These are phyloP conservation scores for Cutaneotrichosporon sp. DNA, from an alignment of 1,284 basidiomycete species.

Conservation along the genomic window DNA sequence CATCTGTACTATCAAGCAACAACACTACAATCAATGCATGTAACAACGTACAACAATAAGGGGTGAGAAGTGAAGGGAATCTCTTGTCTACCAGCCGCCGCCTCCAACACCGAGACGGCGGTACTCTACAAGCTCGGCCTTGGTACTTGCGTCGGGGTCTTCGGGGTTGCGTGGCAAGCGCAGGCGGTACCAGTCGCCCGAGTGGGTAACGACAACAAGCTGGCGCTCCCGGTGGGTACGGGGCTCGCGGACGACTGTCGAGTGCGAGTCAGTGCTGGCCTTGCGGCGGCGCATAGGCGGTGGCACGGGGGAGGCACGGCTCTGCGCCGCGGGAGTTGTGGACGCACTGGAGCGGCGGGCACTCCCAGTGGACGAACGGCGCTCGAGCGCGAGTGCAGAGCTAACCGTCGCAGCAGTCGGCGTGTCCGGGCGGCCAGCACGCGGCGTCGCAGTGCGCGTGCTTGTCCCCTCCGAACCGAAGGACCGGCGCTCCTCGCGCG, in stretches of 20 bases:
- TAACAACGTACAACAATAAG: conserved; percentile 7
- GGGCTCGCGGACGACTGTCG: conserved; percentile 2
- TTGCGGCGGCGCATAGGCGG: not conserved
- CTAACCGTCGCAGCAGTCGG: conserved; percentile 14
- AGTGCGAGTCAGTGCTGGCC: conserved; percentile 3
- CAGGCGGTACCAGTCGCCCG: conserved; percentile 90
- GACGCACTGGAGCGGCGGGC: conserved; percentile 1
- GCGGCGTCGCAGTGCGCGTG: conserved; percentile 34
- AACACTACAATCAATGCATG: conserved; percentile 12
- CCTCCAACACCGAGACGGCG: conserved; percentile 46
- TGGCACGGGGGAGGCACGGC: not conserved
- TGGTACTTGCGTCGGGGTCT: conserved; percentile 17
- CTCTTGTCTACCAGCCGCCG: conserved; percentile 43
- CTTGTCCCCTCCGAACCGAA: conserved; percentile 32
- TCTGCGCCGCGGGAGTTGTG: conserved; percentile 4
- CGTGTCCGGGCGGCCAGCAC: conserved; percentile 15
- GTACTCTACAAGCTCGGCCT: conserved; percentile 50
- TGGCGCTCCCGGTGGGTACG: conserved; percentile 53
- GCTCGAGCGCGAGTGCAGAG: conserved; percentile 6
- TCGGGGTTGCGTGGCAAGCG: conserved; percentile 60
- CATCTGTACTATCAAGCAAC: conserved; percentile 5
- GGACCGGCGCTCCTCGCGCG: conserved; percentile 29
- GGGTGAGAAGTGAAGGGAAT: not conserved
- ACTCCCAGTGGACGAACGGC: conserved; percentile 12
- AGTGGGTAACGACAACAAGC: conserved; percentile 78